A percentile compares a stretch with the other conserved stretches of the same genome.
These are phyloP conservation scores for Leucocoprinus birnbaumii DNA, from an alignment of 768 basidiomycete genomes.

Conservation along the genomic window DNA sequence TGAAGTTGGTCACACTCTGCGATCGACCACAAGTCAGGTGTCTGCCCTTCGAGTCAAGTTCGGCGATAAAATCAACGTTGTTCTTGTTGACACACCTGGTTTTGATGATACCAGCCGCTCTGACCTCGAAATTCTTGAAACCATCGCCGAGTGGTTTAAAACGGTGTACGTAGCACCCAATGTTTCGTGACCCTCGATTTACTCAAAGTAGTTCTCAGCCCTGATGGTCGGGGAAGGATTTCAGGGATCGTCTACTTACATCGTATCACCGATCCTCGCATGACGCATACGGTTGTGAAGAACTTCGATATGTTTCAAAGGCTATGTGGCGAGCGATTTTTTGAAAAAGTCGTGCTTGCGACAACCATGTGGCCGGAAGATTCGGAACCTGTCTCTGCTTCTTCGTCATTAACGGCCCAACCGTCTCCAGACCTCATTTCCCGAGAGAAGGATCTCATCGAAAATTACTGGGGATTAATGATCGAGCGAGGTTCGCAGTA, in stretches of 20 bases:
- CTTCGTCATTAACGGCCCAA: no score
- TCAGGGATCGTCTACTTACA: slow-evolving; percentile 13
- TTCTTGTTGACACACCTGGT: slow-evolving; percentile 16
- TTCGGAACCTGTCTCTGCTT: no score
- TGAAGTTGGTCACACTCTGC: background rate
- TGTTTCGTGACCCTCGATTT: background rate
- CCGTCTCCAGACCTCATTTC: no score
- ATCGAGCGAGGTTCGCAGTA: no score
- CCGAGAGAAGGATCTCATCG: no score
- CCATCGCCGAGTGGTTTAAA: slow-evolving; percentile 11
- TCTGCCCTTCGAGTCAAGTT: background rate
- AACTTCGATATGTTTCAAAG: slow-evolving; percentile 10
- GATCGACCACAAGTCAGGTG: background rate
- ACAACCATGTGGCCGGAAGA: slow-evolving; percentile 14
- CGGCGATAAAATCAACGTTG: background rate
- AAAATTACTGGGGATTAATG: no score
- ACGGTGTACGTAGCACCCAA: background rate
- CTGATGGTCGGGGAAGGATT: background rate
- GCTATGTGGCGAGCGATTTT: slow-evolving; percentile 16
- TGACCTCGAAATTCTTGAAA: slow-evolving; percentile 6
- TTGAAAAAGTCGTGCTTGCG: background rate
- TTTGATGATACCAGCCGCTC: slow-evolving; percentile 12
- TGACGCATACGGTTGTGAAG: slow-evolving; percentile 6
- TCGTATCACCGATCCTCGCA: slow-evolving; percentile 9
- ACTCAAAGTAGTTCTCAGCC: background rate